Evolutionary conservation across 495 filamentous ascomycete species (phyloP).

Genomic region (Pseudoneurospora amorphoporcata): DNA sequence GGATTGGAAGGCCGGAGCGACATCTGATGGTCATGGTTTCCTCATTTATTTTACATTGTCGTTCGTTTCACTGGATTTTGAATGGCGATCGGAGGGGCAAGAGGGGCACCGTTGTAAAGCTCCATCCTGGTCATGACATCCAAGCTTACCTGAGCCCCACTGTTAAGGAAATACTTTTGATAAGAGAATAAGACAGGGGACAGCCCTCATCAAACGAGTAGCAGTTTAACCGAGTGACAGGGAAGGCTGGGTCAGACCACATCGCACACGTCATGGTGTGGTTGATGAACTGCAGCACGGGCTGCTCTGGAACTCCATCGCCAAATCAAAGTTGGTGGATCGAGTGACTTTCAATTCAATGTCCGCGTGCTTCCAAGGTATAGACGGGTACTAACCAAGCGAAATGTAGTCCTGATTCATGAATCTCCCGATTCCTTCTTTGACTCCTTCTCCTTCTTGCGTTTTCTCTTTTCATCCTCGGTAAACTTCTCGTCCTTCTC

Average conservation of each 20-base stretch:
- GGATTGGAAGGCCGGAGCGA: background rate
- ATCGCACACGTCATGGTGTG: background rate
- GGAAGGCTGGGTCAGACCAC: background rate
- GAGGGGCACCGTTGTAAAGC: background rate
- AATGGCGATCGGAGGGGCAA: background rate
- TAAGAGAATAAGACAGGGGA: background rate
- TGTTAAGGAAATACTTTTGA: background rate
- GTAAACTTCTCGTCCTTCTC: constrained; percentile 40
- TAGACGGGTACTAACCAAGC: background rate
- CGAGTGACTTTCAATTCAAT: background rate
- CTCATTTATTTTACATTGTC: background rate
- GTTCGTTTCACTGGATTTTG: background rate
- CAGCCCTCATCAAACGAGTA: background rate
- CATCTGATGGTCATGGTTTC: background rate
- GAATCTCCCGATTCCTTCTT: background rate
- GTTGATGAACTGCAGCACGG: background rate
- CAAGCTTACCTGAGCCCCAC: background rate
- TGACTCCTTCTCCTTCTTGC: constrained; percentile 11
- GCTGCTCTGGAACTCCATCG: background rate
- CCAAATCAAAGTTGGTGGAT: background rate
- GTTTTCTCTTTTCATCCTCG: constrained; percentile 34
- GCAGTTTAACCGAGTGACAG: background rate
- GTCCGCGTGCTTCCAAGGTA: background rate
- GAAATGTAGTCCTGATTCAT: background rate
- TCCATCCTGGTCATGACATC: background rate